Conservation (phyloP, 768 basidiomycete genomes). For the Leccinum boreale region DNA sequence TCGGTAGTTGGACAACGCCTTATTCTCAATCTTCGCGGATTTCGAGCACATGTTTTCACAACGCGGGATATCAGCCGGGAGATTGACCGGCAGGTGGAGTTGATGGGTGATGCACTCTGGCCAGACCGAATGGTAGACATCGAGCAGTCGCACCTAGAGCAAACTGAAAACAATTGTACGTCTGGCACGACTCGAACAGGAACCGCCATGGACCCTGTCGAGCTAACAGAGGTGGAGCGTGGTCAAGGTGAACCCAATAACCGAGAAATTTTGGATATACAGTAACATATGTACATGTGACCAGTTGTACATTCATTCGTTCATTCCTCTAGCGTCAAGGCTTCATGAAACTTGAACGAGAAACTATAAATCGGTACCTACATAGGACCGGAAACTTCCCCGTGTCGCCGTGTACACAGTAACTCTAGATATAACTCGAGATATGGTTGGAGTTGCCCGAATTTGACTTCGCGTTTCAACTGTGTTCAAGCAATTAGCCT, state of each 20-base stretch:
- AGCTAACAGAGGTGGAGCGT: background rate
- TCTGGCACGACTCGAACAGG: background rate
- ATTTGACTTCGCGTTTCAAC: no score
- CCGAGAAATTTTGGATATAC: no score
- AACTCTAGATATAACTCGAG: no score
- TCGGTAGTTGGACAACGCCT: slow-evolving; percentile 16
- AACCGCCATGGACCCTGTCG: background rate
- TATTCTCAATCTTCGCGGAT: slow-evolving; percentile 15
- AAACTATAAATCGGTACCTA: no score
- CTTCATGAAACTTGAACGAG: no score
- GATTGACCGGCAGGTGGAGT: background rate
- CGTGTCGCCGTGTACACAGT: no score
- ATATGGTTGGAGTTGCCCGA: no score
- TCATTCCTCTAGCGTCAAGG: no score
- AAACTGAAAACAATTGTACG: background rate
- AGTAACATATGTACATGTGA: no score
- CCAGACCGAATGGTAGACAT: background rate
- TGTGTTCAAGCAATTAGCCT: background rate
- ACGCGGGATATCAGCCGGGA: slow-evolving; percentile 5
- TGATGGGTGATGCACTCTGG: background rate
- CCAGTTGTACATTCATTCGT: no score
- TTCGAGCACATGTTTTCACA: slow-evolving; percentile 1
- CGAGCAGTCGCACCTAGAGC: background rate
- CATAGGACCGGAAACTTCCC: no score
- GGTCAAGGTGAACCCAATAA: background rate